Evolutionary conservation across 306 rosid genomes (phyloP).

Genomic region (Rosa persica): DNA sequence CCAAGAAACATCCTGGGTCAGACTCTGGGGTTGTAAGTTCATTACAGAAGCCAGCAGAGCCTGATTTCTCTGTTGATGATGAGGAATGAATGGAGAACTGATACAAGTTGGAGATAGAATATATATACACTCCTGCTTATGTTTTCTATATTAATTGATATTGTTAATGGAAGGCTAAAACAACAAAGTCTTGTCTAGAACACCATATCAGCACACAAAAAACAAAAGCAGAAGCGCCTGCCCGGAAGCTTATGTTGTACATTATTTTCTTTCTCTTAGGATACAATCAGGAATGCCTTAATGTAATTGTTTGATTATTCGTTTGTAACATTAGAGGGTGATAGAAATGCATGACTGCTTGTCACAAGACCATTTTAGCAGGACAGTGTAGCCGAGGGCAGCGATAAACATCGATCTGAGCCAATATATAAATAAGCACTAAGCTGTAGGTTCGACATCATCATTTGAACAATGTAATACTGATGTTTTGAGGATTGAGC

Average conservation of each 20-base stretch:
- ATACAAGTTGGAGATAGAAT: neutral
- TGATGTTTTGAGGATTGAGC: neutral
- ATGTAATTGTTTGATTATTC: constrained; percentile 4
- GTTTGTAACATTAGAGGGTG: neutral
- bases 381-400: neutral
- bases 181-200: neutral
- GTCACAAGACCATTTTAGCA: neutral
- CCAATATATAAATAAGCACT: neutral
- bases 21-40: constrained; percentile 53
- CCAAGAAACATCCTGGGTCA: constrained; percentile 35
- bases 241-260: neutral
- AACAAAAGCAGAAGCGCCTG: neutral
- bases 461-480: neutral
- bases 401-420: neutral
- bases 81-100: constrained; percentile 22
- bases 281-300: neutral
- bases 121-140: neutral
- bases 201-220: neutral
- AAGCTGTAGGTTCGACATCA: neutral
- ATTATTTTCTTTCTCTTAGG: neutral
- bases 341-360: neutral
- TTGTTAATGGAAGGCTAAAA: neutral
- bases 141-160: neutral
- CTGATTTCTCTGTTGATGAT: constrained; percentile 60
- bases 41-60: constrained; percentile 78